Base-by-base conservation (phyloP, 1,284 basidiomycete genomes). In the Cutaneotrichosporon cavernicola region DNA sequence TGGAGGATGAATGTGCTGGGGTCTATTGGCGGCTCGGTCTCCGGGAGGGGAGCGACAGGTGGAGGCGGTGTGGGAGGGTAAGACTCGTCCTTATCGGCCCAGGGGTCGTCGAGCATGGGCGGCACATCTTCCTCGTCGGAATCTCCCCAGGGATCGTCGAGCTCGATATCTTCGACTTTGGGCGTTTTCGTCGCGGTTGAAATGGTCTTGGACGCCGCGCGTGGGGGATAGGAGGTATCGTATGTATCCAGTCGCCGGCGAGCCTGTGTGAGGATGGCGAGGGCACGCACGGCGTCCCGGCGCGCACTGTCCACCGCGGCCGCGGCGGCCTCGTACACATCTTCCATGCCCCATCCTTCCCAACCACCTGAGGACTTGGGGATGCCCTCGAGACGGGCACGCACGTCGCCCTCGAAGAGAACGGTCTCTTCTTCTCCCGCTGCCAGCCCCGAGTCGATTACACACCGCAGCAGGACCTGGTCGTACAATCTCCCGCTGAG, bases 71-170 rank as follows among this genome's bases (percentile, higher is more conserved):
- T 40, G 38, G 36, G n/a, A 1, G 43, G 13, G 11, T 52, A n/a
- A 9, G 43, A 47, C 36, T 32, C 26, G 4, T 61, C 60, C 34
- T 52, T 31, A 1, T 73, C 55, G 43, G 77, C 73, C 68, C 74
- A 74, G 9, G 72, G 69, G 52, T 72, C 72, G 40, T 73, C 71
- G 4, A 75, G 53, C 2, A 68, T 57, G 14, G 67, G 49, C 22
- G 65, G 52, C 22, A 58, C 58, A 9, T 58, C 56, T 13, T 58
- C 58, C 49, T 56, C 61, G 1, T 58, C 58, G 5, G 47, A 60
- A 4, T 88, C 86, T 31, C 82, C 87, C 90, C 90, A 93, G 11
- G 91, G 90, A 77, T 93, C 90, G 72, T 92, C 80, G 34, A 75
- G 56, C 13, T 81, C 90, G 31, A 76, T 65, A 26, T 62, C 65